These are phyloP conservation scores for Kluyveromyces dobzhanskii DNA, from an alignment of 805 yeast species.

Conservation along the genomic window DNA sequence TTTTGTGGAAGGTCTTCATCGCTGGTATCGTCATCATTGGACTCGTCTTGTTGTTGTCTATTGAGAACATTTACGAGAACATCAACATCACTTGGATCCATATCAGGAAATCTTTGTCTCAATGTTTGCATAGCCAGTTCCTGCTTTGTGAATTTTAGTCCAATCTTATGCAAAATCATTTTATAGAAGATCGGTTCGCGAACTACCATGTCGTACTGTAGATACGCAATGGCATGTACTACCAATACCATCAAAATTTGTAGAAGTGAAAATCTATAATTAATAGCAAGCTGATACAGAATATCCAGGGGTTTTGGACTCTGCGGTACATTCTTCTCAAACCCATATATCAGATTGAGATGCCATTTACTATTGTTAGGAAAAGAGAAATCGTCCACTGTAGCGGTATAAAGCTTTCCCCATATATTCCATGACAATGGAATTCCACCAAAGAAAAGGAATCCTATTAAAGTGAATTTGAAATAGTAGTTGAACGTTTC, in stretches of 20 bases:
- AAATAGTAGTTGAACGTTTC: conserved; percentile 12
- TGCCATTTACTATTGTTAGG: conserved; percentile 31
- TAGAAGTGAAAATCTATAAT: conserved; percentile 20
- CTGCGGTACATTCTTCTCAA: conserved; percentile 8
- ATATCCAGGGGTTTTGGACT: conserved; percentile 6
- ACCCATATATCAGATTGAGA: conserved; percentile 24
- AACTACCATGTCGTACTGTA: conserved; percentile 64
- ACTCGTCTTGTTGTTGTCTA: conserved; percentile 6
- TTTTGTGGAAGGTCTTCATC: conserved; percentile 3
- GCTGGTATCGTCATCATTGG: conserved; percentile 11
- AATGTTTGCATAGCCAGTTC: conserved; percentile 22
- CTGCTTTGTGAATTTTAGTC: conserved; percentile 31
- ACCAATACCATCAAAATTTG: conserved; percentile 35
- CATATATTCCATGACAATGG: conserved; percentile 52
- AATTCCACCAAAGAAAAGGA: conserved; percentile 41
- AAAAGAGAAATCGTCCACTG: conserved; percentile 46
- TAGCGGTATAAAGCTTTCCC: conserved; percentile 42
- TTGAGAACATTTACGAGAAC: background rate
- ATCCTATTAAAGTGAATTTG: conserved; percentile 19
- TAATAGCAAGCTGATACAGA: conserved; percentile 13
- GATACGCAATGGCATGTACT: conserved; percentile 39
- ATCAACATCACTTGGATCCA: conserved; percentile 14
- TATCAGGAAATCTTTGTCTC: conserved; percentile 25
- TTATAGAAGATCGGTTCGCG: conserved; percentile 61
- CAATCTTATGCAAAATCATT: conserved; percentile 50